Conservation (phyloP, 2,329 filamentous ascomycete species). For the Aureobasidium melanogenum region DNA sequence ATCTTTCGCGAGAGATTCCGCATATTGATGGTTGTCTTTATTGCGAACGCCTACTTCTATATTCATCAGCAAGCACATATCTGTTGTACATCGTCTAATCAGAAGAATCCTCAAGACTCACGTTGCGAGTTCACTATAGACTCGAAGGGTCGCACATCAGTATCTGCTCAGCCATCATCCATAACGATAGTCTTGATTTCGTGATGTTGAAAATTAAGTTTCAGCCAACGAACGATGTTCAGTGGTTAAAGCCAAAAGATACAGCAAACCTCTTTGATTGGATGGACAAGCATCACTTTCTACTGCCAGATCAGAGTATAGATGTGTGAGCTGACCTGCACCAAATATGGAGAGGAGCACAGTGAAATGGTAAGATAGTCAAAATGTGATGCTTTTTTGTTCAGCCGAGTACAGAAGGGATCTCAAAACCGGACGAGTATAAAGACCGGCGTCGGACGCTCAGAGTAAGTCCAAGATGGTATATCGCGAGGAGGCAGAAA, state of each 20-base stretch:
- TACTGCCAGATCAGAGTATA: neutral
- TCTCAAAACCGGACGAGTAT: neutral
- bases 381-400: conserved; percentile 3
- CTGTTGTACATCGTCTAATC: neutral
- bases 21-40: neutral
- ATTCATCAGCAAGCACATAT: neutral
- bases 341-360: neutral
- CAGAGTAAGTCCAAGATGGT: conserved; percentile 6
- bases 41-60: neutral
- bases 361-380: neutral
- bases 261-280: neutral
- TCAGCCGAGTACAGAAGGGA: neutral
- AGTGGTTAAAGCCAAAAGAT: neutral
- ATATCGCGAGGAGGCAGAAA: conserved; percentile 5
- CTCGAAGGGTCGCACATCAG: neutral
- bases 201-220: neutral
- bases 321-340: neutral
- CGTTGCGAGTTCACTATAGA: neutral
- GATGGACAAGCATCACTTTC: neutral
- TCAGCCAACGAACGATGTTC: neutral
- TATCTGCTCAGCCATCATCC: neutral
- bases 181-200: neutral
- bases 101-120: neutral
- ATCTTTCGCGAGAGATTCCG: neutral
- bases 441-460: neutral